Base-by-base conservation (phyloP, 805 yeast genomes). In the Kuraishia capsulata region DNA sequence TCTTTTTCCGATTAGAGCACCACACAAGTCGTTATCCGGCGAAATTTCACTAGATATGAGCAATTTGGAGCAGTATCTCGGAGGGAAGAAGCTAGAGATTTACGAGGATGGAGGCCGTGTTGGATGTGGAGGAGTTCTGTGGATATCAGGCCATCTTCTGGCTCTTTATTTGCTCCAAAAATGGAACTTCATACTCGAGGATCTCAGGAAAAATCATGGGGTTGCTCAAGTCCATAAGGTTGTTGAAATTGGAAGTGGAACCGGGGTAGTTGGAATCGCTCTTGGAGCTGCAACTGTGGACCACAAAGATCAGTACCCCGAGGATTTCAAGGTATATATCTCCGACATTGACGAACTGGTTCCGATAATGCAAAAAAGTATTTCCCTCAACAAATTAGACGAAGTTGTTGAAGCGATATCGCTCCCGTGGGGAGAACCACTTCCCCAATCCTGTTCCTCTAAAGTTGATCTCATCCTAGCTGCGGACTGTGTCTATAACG, bases 121-220 rank as follows among this genome's bases (percentile, higher is more conserved):
- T 4, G 81, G 81, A 2, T 76, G 81, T 51, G 81, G 81, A n/a
- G 81, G 81, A 3, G 69, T 72, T 41, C 59, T 75, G 4, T 75
- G 81, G 81, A 63, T 76, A 2, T 78, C 81, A 8, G 81, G 81
- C 14, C 76, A 73, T 39, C 55, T 73, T 34, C 54, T 75, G 16
- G 63, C 77, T 11, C 57, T 68, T 30, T 75, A 72, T 42, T 43
- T 72, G 6, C 37, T 64, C 2, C 61, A 57, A 32, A 50, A 53
- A 29, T 46, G 48, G 33, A 40, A 42, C 11, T n/a, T 16, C 2
- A 11, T 44, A 4, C 2, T 16, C 16, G 17, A 11, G 5, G 42
- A 37, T 4, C 28, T 38, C 9, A 28, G 25, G 8, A 33, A 17
- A 17, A 41, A 48, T 53, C 33, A 56, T 18, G 54, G 59, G 1